Evolutionary conservation across 2,329 filamentous ascomycete species (phyloP), one percentile per base, ranked within the genome.

Genomic region (Metarhizium brunneum): DNA sequence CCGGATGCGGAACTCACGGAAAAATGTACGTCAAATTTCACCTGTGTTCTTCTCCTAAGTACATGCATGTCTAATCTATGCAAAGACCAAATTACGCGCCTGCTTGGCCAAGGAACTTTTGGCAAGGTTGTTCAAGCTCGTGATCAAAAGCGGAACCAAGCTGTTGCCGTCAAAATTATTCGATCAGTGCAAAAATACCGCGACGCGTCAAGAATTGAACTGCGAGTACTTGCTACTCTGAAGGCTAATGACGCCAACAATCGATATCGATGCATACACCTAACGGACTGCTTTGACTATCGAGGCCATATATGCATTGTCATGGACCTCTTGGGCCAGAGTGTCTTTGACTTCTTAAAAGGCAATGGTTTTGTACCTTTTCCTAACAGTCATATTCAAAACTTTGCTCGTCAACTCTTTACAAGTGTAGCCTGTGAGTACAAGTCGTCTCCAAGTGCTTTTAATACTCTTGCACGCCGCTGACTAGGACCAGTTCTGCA

Each of bases 331-430:
- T 82, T 97, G 36, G 92, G 92, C 50, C 92, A 96, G 67, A 97
- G 92, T 65, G 92, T 99, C 53, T 99, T 99, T 69, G 94, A 99
- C 73, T 99, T 99, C 64, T 79, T 99, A 50, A 99, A 99, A 75
- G 86, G 87, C 66, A 97, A 97, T 67, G 82, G 84, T 61, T 99
- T 99, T 67, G 91, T 96, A 18, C 94, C 94, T 0, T 99, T 99
- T 66, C 94, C 94, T 13, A 97, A 95, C 77, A 96, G 92, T 62
- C 94, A 99, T 71, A 99, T 99, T 57, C 94, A 97, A 71, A 92
- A 84, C 68, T 97, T 99, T 77, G 94, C 94, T 50, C 85, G 92
- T 52, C 94, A 99, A 69, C 78, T 99, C 16, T 88, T 99, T 59
- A 97, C 92, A n/a, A 97, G 92, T 66, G 95, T 99, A 66, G 94